phyloP scores from a whole-genome alignment of 2,329 filamentous ascomycete genomes.

The Diaporthe ilicicola region DNA sequence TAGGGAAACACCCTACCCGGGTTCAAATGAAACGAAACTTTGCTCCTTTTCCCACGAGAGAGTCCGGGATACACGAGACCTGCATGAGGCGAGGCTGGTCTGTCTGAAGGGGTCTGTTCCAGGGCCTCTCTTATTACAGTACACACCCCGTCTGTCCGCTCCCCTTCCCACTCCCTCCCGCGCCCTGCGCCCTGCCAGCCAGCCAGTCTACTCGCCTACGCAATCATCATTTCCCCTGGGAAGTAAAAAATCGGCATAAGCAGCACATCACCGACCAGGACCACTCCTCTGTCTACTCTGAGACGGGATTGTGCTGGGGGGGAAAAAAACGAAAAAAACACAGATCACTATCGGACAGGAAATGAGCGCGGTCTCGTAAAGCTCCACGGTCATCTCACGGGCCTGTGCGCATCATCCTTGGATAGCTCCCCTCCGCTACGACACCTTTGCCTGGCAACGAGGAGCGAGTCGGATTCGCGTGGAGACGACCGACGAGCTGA shows the following conservation, averaged over 20 bases:
- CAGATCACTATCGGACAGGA: neutral
- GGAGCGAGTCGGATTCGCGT: constrained; percentile 14
- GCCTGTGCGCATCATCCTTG: constrained; percentile 20
- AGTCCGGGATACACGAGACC: constrained; percentile 23
- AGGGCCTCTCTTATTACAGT: constrained; percentile 16
- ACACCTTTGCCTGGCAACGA: constrained; percentile 22
- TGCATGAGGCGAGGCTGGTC: constrained; percentile 23
- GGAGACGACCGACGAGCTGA: constrained; percentile 12
- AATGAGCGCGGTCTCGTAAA: constrained; percentile 21
- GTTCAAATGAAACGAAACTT: constrained; percentile 16
- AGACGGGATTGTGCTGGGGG: neutral
- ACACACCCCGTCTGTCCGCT: neutral
- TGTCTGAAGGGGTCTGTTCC: constrained; percentile 14
- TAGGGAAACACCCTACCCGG: constrained; percentile 20
- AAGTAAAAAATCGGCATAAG: neutral
- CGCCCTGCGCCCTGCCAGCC: constrained; percentile 4
- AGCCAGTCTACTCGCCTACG: neutral
- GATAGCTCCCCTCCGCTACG: constrained; percentile 16
- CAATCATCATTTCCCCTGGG: neutral
- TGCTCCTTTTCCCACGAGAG: neutral
- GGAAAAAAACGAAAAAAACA: too few species aligned
- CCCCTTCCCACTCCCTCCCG: neutral
- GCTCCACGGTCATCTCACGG: constrained; percentile 16
- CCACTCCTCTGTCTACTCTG: neutral
- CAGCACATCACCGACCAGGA: constrained; percentile 9